Base-by-base conservation (phyloP, 352 stramenopile genomes). In the Pythium aquatile region DNA sequence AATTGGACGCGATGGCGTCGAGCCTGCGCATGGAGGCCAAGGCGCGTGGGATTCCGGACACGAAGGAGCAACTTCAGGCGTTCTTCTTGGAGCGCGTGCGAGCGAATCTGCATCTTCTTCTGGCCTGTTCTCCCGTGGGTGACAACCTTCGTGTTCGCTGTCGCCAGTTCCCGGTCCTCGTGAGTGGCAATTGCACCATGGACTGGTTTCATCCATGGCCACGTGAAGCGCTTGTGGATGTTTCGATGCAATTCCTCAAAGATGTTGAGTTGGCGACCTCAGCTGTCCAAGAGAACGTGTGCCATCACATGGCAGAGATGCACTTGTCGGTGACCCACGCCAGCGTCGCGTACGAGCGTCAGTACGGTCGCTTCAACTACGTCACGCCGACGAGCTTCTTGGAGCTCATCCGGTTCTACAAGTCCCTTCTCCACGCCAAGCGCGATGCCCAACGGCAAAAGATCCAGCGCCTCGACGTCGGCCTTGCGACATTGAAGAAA, bases 131-230 rank as follows among this genome's bases (percentile, higher is more conserved):
- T 5, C 91, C 92, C 0, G 88, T 97, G 0, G 87, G 89, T 3
- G 71, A 73, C 1, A 72, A 78, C 20, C 73, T 98, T 2, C 85
- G 91, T 14, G 65, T 86, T 42, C 81, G 91, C 2, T 88, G 84
- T 46, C 77, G 91, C 2, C 75, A 85, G n/a, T 97, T 97, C 58
- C 90, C 88, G 7, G 73, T 79, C 13, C 58, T 97, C 2, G 78
- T 95, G 14, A 79, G 65, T 30, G 81, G 66, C 49, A 88, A 73
- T 51, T 93, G 87, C 44, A 73, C 73, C 3, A 93, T 97, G 64
- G 74, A 97, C 62, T 97, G 90, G 90, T 98, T 98, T 66, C 91
- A 97, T 48, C 75, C 87, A 35, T 98, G 92, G 91, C 90, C 92
- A 0, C 89, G 88, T 61, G 91, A 96, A 63, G 87, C 87, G 5